Base-by-base conservation (phyloP, 495 filamentous ascomycete genomes). In the Penicillium bialowiezense region DNA sequence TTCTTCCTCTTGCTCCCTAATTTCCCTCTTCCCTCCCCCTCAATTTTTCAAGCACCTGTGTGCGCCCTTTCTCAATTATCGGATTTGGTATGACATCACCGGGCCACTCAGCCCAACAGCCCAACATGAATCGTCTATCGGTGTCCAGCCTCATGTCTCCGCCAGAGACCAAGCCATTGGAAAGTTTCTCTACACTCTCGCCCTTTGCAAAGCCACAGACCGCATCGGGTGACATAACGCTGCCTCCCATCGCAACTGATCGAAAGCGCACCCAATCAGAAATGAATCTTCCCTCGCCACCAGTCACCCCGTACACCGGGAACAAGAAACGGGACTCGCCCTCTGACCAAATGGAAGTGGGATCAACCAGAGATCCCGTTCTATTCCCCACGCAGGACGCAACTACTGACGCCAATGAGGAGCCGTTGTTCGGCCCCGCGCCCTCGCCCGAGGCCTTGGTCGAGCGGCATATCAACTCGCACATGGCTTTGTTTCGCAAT, bases 71-170 rank as follows among this genome's bases (percentile, higher is more conserved):
- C 24, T 41, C 20, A 48, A 32, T 32, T 47, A 23, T 51, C 23
- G 41, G 28, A 45, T 41, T 26, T 23, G 55, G 49, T 36, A 72
- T 70, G 67, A 67, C 58, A 48, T 64, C 54, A 51, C 35, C 54
- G 56, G 46, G 51, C 41, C 48, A 51, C 32, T 35, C 54, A 41
- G 60, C 52, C 28, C 51, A 58, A 54, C 55, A 63, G 41, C 57
- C 43, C 62, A 74, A 54, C 41, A 80, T 78, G 74, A 71, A 75
- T 68, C 72, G 68, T 45, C 57, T 80, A 21, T 68, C 71, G 31
- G 71, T 80, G 14, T 73, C 77, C 59, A 88, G 76, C 63, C 75
- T 90, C 31, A 86, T 90, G 82, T 90, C 87, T 29, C 87, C 87
- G 18, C 87, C 87, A 38, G 86, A 88, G 59, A 69, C 74, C 7